Base-by-base conservation (phyloP, 2,329 filamentous ascomycete genomes). In the Stagonosporopsis tanaceti region DNA sequence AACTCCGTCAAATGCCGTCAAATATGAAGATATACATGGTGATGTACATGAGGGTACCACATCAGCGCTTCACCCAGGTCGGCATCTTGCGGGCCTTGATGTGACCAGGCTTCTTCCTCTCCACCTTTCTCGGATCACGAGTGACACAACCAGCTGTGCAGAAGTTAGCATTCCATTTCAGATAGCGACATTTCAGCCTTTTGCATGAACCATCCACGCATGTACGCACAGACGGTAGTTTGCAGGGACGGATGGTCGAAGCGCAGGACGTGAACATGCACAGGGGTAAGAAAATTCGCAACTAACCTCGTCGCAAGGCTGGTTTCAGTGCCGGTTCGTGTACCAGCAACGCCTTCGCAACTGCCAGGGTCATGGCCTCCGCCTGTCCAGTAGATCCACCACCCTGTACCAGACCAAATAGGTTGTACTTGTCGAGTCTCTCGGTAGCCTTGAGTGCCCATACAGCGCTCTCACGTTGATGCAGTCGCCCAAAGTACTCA, bases 61-160 rank as follows among this genome's bases (percentile, higher is more conserved):
- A 59, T 75, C 65, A 89, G 76, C 87, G 83, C 87, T 97, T 98
- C 84, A 98, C 93, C 95, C 96, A 99, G 70, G 95, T 86, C 59
- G 94, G 94, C 87, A 90, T 96, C 88, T 99, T 99, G 80, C 95
- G 91, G 57, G 95, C 94, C 85, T 99, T 99, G 81, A 96, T 79
- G 73, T 92, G 92, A 68, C 95, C 96, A 55, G 92, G 87, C 86
- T 99, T 98, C 89, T 99, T 99, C 77, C 95, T 94, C 81, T 99
- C 95, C 67, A 99, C 96, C 73, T 84, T 88, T 81, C 94, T 92
- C 56, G 89, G 86, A 81, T 99, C 94, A 73, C 94, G 90, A 50
- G 93, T 96, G 63, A 99, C 86, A 77, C 90, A 93, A 62, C 96
- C 96, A 75, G 94, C 95, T 99, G 77, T 54, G 50, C 56, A 59